Percentiles rank a stretch among this genome's conserved stretches.
These are phyloP conservation scores for Zhuliangozyma parablackwelliae DNA, from an alignment of 1,139 yeast genomes.

Conservation along the genomic window DNA sequence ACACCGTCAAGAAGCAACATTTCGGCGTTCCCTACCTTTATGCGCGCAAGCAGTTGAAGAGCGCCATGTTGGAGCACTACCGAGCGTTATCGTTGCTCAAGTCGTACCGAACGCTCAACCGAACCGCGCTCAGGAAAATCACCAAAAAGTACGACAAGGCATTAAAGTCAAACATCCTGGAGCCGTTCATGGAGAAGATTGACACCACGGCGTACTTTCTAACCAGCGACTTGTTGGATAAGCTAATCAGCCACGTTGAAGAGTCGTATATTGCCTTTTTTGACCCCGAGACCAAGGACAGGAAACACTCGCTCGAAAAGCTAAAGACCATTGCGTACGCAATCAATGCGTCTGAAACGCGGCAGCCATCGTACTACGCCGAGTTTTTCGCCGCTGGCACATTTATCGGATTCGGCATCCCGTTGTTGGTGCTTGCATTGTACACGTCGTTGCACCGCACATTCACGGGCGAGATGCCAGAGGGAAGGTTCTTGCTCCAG, in stretches of 20 bases:
- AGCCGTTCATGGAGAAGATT: conserved; percentile 56
- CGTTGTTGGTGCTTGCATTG: conserved; percentile 52
- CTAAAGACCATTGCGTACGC: conserved; percentile 50
- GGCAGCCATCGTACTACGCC: conserved; percentile 29
- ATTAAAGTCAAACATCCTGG: conserved; percentile 45
- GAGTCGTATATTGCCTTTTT: conserved; percentile 63
- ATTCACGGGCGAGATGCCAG: conserved; percentile 36
- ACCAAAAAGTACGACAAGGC: conserved; percentile 86
- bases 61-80: conserved; percentile 76
- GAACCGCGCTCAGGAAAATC: conserved; percentile 86
- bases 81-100: conserved; percentile 72
- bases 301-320: conserved; percentile 71
- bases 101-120: conserved; percentile 71
- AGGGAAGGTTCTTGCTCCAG: conserved; percentile 63
- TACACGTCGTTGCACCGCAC: conserved; percentile 46
- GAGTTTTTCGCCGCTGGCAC: conserved; percentile 59
- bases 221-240: conserved; percentile 63
- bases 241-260: conserved; percentile 58
- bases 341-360: conserved; percentile 26
- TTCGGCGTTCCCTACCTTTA: conserved; percentile 58
- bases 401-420: conserved; percentile 65
- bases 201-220: conserved; percentile 52
- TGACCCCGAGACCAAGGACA: conserved; percentile 60
- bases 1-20: conserved; percentile 22
- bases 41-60: conserved; percentile 72